Evolutionary conservation across 805 yeast genomes (phyloP).

Genomic region (Yamadazyma akitaensis): DNA sequence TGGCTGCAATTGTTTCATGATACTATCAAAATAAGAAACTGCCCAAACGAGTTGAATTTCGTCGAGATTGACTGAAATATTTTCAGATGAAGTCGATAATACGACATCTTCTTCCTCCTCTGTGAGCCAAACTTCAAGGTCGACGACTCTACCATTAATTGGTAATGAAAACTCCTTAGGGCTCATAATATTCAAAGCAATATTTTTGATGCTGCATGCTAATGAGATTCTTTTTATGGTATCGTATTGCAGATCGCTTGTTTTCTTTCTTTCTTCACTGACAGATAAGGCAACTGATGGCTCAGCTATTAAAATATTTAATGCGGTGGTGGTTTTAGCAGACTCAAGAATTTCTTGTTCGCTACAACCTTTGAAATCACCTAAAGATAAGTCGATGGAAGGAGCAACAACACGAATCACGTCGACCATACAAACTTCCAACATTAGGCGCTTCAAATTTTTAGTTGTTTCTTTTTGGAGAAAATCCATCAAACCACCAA

Average conservation of each 20-base stretch:
- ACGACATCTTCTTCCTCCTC: conserved; percentile 15
- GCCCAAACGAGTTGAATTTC: conserved; percentile 22
- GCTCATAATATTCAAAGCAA: conserved; percentile 20
- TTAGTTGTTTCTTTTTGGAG: conserved; percentile 60
- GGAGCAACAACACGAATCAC: conserved; percentile 52
- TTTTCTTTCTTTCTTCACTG: conserved; percentile 9
- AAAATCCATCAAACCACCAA: conserved; percentile 56
- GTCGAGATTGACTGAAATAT: conserved; percentile 18
- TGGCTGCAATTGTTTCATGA: conserved; percentile 13
- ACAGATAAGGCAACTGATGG: conserved; percentile 33
- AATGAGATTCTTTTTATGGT: conserved; percentile 14
- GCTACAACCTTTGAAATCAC: conserved; percentile 24
- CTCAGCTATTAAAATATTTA: conserved; percentile 29
- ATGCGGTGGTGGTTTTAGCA: conserved; percentile 15
- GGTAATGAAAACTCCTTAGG: conserved; percentile 21
- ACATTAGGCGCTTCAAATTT: conserved; percentile 34
- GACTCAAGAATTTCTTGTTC: conserved; percentile 21
- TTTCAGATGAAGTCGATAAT: conserved; percentile 20
- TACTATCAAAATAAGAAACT: conserved; percentile 15
- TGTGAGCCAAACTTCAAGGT: conserved; percentile 38
- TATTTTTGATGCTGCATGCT: conserved; percentile 33
- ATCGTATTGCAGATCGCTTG: not conserved
- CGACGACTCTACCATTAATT: conserved; percentile 18
- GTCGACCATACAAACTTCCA: conserved; percentile 29
- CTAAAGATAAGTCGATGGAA: conserved; percentile 34